These are phyloP conservation scores for Fusarium brachygibbosum DNA, from an alignment of 2,329 filamentous ascomycete genomes.

Conservation along the genomic window DNA sequence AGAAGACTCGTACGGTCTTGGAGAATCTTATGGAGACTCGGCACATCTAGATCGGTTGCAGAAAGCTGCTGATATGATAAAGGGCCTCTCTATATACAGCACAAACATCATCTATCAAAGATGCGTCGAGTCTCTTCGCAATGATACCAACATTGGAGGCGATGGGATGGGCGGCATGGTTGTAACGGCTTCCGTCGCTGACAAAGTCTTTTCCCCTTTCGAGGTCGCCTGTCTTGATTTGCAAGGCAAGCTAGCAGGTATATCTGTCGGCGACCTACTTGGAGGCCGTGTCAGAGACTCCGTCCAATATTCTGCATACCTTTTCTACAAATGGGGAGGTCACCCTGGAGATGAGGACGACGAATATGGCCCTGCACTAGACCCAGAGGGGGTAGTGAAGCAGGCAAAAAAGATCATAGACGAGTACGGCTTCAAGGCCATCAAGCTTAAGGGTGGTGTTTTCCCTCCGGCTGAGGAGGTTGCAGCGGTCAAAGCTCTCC, in stretches of 20 bases:
- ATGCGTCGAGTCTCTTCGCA: constrained; percentile 80
- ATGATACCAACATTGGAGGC: constrained; percentile 59
- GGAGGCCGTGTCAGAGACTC: constrained; percentile 56
- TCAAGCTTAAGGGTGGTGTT: constrained; percentile 60
- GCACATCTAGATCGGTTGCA: constrained; percentile 54
- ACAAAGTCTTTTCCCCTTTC: constrained; percentile 60
- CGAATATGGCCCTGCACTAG: constrained; percentile 56
- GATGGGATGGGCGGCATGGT: constrained; percentile 71
- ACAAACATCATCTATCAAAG: constrained; percentile 88
- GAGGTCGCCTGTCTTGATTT: constrained; percentile 60
- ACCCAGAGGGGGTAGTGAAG: constrained; percentile 52
- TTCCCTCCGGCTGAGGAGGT: constrained; percentile 57
- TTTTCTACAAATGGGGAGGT: constrained; percentile 60
- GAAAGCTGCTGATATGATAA: constrained; percentile 51
- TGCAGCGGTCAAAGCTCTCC: constrained; percentile 56
- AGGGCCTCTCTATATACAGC: constrained; percentile 60
- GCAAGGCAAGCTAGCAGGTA: constrained; percentile 57
- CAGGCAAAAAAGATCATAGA: constrained; percentile 56
- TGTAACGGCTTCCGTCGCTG: constrained; percentile 56
- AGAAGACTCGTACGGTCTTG: constrained; percentile 54
- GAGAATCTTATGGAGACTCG: constrained; percentile 59
- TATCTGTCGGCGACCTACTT: constrained; percentile 57
- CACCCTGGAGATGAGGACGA: constrained; percentile 57
- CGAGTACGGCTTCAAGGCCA: constrained; percentile 60
- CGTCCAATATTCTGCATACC: constrained; percentile 59